Percentiles rank a stretch among this genome's conserved stretches.
Conservation (phyloP, 164 flowering plant species). For the Umbellularia californica region DNA sequence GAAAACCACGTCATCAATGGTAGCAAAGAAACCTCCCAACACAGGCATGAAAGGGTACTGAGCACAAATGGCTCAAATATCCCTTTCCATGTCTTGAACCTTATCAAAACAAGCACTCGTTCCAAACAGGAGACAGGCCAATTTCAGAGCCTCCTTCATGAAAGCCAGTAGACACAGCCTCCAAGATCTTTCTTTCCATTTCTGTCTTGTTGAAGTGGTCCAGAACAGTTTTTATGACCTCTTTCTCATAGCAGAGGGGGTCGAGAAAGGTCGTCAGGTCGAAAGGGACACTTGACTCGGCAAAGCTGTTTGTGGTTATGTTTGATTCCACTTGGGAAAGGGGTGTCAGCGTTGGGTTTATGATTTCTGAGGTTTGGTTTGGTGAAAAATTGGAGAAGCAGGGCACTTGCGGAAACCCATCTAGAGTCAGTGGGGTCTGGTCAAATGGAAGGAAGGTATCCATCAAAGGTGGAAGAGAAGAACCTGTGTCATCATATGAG, state of each 20-base stretch:
- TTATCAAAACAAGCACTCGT: slow-evolving; percentile 2
- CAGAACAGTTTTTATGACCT: slow-evolving; percentile 20
- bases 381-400: slow-evolving; percentile 58
- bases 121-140: slow-evolving; percentile 37
- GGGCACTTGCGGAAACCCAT: slow-evolving; percentile 44
- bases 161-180: not conserved
- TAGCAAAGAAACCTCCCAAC: not conserved
- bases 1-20: not conserved
- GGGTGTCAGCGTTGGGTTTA: slow-evolving; percentile 13
- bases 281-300: not conserved
- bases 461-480: slow-evolving; percentile 6
- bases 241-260: slow-evolving; percentile 27
- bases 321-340: slow-evolving; percentile 10
- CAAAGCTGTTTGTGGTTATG: slow-evolving; percentile 7
- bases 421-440: slow-evolving; percentile 23
- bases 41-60: not conserved
- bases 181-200: slow-evolving; percentile 6
- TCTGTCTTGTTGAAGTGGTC: slow-evolving; percentile 20
- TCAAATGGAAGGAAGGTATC: slow-evolving; percentile 42
- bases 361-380: slow-evolving; percentile 15
- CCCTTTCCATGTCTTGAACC: not conserved
- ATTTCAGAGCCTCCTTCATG: slow-evolving; percentile 29
- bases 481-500: slow-evolving; percentile 19
- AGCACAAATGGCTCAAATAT: not conserved
- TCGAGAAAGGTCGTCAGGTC: slow-evolving; percentile 11